These are phyloP conservation scores for Camellia sinensis DNA, from an alignment of 148 eudicot genomes.

Conservation along the genomic window DNA sequence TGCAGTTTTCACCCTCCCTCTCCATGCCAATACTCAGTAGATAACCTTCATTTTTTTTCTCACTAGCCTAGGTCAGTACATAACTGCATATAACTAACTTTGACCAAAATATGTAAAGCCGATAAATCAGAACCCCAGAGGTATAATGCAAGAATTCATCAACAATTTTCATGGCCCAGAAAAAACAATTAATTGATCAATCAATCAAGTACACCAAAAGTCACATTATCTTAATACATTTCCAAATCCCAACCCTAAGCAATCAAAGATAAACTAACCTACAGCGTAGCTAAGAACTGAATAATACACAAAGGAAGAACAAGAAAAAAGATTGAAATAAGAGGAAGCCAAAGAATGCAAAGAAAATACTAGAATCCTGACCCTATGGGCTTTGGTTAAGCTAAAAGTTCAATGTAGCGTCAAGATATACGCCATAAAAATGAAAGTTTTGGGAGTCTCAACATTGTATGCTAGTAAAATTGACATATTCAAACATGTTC, in stretches of 20 bases:
- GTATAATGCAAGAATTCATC: background rate
- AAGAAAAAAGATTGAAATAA: background rate
- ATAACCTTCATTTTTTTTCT: too few species aligned
- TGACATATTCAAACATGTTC: constrained; percentile 11
- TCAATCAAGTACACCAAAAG: background rate
- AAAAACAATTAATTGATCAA: background rate
- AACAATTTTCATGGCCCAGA: background rate
- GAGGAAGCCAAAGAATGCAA: background rate
- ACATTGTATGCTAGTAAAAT: background rate
- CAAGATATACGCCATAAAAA: background rate
- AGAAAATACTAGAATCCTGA: background rate
- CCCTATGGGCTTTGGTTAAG: background rate
- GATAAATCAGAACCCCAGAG: background rate
- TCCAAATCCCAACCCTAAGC: constrained; percentile 5
- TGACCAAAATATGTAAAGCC: background rate
- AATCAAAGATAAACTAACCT: constrained; percentile 14
- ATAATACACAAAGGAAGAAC: background rate
- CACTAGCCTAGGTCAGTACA: too few species aligned
- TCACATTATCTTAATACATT: constrained; percentile 7
- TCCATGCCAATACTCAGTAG: too few species aligned
- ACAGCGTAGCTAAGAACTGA: constrained; percentile 3
- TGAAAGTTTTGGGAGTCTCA: background rate
- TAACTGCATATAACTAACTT: too few species aligned
- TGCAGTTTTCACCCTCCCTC: too few species aligned
- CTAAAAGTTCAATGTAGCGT: background rate